Evolutionary conservation across 2,329 filamentous ascomycete genomes (phyloP).

Genomic region (Metarhizium humberi): DNA sequence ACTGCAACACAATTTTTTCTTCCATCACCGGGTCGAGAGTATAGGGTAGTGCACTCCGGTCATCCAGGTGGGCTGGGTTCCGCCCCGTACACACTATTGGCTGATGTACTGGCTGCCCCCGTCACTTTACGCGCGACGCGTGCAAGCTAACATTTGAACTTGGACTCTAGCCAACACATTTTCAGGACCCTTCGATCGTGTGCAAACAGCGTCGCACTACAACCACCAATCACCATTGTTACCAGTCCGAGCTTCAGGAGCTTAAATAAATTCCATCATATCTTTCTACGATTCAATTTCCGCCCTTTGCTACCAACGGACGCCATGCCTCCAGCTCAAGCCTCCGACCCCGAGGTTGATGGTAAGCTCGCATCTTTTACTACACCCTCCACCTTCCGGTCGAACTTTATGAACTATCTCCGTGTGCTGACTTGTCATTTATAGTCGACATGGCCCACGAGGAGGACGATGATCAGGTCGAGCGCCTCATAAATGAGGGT

Average conservation of each 20-base stretch:
- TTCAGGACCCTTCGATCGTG: conserved; percentile 12
- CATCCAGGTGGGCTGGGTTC: too few relatives aligned
- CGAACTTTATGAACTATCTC: not conserved
- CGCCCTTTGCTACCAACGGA: not conserved
- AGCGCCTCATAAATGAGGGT: conserved; percentile 93
- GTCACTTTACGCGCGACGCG: conserved; percentile 31
- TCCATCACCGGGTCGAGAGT: too few relatives aligned
- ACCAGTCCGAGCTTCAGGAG: not conserved
- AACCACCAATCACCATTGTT: not conserved
- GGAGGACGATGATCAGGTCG: conserved; percentile 62
- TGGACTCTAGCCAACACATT: not conserved
- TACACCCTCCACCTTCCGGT: not conserved
- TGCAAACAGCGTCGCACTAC: not conserved
- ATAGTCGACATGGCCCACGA: conserved; percentile 42
- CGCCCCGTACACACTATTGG: not conserved
- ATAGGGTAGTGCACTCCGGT: not conserved
- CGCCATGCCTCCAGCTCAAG: conserved; percentile 26
- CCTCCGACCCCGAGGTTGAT: conserved; percentile 25
- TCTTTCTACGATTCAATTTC: not conserved
- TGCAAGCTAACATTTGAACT: conserved; percentile 7
- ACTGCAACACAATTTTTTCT: too few relatives aligned
- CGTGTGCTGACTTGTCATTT: conserved; percentile 5
- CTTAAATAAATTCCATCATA: not conserved
- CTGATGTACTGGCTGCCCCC: not conserved
- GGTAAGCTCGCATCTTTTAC: conserved; percentile 16